Evolutionary conservation across 768 basidiomycete genomes (phyloP).

Genomic region (Melanogaster broomeanus): DNA sequence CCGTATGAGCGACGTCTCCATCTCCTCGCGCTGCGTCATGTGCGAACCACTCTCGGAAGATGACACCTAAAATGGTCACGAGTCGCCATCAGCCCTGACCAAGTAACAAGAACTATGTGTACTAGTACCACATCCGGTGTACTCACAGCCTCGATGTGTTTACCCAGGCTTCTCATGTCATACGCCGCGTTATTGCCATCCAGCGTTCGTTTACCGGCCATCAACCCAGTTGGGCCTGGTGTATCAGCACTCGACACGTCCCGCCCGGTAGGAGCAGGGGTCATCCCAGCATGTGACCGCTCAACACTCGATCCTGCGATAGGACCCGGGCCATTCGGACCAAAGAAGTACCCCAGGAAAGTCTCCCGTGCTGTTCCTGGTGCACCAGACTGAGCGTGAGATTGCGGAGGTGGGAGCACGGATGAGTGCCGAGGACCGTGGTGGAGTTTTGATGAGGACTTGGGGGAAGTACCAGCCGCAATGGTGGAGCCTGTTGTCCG

Average conservation of each 20-base stretch:
- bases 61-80: constrained; percentile 43
- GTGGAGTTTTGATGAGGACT: constrained; percentile 28
- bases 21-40: constrained; percentile 84
- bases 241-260: constrained; percentile 62
- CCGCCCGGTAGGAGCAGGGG: constrained; percentile 55
- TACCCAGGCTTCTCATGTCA: constrained; percentile 98
- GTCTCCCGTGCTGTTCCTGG: constrained; percentile 71
- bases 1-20: constrained; percentile 95
- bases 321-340: constrained; percentile 83
- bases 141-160: constrained; percentile 96
- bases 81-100: constrained; percentile 12
- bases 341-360: constrained; percentile 98
- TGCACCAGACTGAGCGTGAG: constrained; percentile 33
- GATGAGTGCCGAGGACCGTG: constrained; percentile 38
- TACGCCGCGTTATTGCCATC: constrained; percentile 85
- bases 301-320: constrained; percentile 57
- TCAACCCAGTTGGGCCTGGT: constrained; percentile 55
- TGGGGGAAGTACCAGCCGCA: constrained; percentile 23
- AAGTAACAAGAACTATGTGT: constrained; percentile 5
- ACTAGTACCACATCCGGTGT: background rate
- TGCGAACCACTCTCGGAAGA: constrained; percentile 60
- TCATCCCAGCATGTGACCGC: constrained; percentile 24
- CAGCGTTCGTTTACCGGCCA: constrained; percentile 64
- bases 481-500: constrained; percentile 45
- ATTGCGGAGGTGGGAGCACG: constrained; percentile 30